Evolutionary conservation across 495 filamentous ascomycete species (phyloP), one percentile per base, ranked within the genome.

Genomic region (Penicillium malachiteum): DNA sequence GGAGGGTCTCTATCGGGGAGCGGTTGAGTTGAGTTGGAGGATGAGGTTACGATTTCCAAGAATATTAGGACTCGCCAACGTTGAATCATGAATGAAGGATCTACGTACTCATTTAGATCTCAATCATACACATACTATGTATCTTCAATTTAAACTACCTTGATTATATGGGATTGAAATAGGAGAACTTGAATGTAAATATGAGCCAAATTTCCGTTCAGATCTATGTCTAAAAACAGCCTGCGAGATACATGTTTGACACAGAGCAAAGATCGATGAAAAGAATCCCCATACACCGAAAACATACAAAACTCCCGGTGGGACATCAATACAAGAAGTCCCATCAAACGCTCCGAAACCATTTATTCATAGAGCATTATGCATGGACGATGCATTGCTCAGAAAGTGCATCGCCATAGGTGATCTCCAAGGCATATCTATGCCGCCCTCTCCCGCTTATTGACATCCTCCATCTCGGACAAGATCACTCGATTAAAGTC

Each of bases 401-500:
- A 46, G 7, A 43, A 9, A 43, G n/a, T 16, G 14, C 7, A 39
- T 32, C 40, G 9, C 47, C 11, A 41, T 16, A 14, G 12, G 35
- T 35, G 9, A 35, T 40, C 42, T 41, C n/a, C 5, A 14, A 10
- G 32, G 17, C 12, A 4, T 37, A 38, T 41, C 21, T 59, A 58
- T 38, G 58, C 14, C 31, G 35, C 56, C 44, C 71, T 58, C 53
- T 81, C 76, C 50, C 71, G 70, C 46, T 54, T 67, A 58, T 70
- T 69, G 14, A 88, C 84, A 56, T 95, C 92, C 62, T 84, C 81
- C 86, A 97, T 85, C 73, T 97, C 92, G 53, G 82, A 71, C 32
- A 78, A 64, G 58, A 96, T 82, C 21, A 87, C 73, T 32, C 80
- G 70, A 69, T 98, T 97, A 70, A 97, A 98, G 64, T 96, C 86